Conservation (phyloP, 805 yeast species). For the Saturnispora mendoncae region DNA sequence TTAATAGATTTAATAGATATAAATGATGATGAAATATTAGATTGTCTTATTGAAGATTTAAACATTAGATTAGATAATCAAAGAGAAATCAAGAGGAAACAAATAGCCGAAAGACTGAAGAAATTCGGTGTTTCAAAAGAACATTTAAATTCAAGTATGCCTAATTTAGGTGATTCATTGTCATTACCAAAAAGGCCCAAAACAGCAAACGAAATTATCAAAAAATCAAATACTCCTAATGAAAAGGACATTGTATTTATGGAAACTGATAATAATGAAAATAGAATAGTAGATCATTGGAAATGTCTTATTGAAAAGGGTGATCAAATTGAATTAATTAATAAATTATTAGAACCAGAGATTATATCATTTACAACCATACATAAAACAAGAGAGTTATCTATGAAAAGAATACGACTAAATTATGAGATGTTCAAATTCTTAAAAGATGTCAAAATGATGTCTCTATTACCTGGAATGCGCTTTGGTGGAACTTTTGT, state of each 20-base stretch:
- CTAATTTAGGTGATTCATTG: conserved; percentile 12
- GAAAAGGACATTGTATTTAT: conserved; percentile 16
- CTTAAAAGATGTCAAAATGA: conserved; percentile 22
- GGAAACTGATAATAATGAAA: conserved; percentile 17
- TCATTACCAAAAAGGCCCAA: conserved; percentile 6
- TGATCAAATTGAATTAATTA: conserved; percentile 2
- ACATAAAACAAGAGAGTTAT: neutral
- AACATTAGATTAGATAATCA: conserved; percentile 10
- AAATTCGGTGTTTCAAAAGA: conserved; percentile 9
- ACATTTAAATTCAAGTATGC: conserved; percentile 13
- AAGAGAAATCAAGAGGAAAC: conserved; percentile 12
- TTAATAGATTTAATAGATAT: conserved; percentile 2
- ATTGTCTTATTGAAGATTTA: conserved; percentile 8
- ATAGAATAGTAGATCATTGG: conserved; percentile 7
- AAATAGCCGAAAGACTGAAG: conserved; percentile 12
- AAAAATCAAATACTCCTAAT: neutral
- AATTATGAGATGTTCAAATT: conserved; percentile 18
- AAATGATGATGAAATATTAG: conserved; percentile 4
- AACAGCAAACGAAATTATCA: neutral
- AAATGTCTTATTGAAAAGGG: neutral
- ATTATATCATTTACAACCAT: conserved; percentile 2
- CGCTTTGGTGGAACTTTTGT: conserved; percentile 86
- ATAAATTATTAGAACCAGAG: conserved; percentile 4
- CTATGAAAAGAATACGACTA: conserved; percentile 10
- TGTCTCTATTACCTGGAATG: conserved; percentile 69